phyloP scores from a whole-genome alignment of 441 rosid species.

The Aleurites moluccanus region DNA sequence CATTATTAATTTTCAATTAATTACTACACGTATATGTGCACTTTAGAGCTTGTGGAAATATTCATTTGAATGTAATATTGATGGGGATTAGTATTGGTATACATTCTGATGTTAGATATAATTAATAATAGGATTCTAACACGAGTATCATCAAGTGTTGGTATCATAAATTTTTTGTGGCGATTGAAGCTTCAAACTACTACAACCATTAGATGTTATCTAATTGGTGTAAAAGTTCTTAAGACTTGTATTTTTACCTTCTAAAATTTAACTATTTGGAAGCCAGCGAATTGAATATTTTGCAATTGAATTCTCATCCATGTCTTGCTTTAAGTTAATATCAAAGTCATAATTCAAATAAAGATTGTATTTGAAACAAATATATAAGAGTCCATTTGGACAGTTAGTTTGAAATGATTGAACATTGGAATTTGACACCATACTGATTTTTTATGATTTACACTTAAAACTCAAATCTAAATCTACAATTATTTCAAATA shows the following conservation, averaged over 20 bases:
- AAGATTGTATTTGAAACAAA: neutral
- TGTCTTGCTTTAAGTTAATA: neutral
- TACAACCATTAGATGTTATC: neutral
- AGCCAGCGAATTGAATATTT: neutral
- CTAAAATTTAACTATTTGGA: slow-evolving; percentile 3
- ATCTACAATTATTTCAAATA: no score
- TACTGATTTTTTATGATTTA: no score
- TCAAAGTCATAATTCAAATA: neutral
- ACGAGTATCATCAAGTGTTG: neutral
- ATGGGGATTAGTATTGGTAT: slow-evolving; percentile 4
- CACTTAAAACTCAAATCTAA: no score
- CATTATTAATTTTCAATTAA: neutral
- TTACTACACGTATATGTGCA: neutral
- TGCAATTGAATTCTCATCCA: neutral
- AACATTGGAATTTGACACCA: no score
- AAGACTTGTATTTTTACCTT: neutral
- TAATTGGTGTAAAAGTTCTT: neutral
- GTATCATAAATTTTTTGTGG: neutral
- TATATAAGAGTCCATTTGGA: neutral
- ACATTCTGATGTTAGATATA: neutral
- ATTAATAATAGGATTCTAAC: neutral
- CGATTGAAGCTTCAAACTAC: neutral
- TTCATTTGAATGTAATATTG: no score
- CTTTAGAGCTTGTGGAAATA: neutral
- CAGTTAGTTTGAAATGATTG: no score